These are phyloP conservation scores for Ogataea haglerorum DNA, from an alignment of 805 yeast species.

Conservation along the genomic window DNA sequence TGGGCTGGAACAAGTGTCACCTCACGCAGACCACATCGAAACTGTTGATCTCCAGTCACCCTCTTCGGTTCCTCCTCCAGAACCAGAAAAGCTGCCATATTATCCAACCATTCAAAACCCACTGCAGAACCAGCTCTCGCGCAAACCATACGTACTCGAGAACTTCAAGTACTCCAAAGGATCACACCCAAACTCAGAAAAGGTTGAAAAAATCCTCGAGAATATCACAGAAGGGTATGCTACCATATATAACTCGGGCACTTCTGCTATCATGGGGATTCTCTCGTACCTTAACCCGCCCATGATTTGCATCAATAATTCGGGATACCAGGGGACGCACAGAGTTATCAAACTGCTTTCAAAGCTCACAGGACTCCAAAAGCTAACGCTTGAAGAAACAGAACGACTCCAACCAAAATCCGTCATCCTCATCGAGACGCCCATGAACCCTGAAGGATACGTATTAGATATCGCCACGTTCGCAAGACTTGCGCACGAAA, in stretches of 20 bases:
- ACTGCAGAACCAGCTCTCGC: constrained; percentile 15
- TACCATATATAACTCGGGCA: constrained; percentile 48
- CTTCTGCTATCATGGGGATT: constrained; percentile 49
- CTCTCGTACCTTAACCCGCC: constrained; percentile 46
- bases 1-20: constrained; percentile 1
- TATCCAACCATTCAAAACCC: constrained; percentile 29
- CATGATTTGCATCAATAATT: constrained; percentile 41
- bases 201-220: constrained; percentile 44
- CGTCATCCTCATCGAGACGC: constrained; percentile 49
- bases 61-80: neutral
- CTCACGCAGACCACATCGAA: neutral
- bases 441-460: constrained; percentile 51
- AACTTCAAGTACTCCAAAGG: constrained; percentile 39
- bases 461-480: constrained; percentile 40
- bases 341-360: constrained; percentile 44
- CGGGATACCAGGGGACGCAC: constrained; percentile 51
- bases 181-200: constrained; percentile 45
- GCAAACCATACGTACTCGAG: constrained; percentile 25
- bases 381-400: constrained; percentile 34
- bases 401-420: constrained; percentile 38
- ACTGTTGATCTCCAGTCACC: constrained; percentile 1
- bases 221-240: constrained; percentile 44
- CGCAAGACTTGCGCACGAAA: constrained; percentile 42
- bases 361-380: constrained; percentile 40
- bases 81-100: constrained; percentile 15